Conservation (phyloP, 1,284 basidiomycete species). For the Laetiporus sulphureus region DNA sequence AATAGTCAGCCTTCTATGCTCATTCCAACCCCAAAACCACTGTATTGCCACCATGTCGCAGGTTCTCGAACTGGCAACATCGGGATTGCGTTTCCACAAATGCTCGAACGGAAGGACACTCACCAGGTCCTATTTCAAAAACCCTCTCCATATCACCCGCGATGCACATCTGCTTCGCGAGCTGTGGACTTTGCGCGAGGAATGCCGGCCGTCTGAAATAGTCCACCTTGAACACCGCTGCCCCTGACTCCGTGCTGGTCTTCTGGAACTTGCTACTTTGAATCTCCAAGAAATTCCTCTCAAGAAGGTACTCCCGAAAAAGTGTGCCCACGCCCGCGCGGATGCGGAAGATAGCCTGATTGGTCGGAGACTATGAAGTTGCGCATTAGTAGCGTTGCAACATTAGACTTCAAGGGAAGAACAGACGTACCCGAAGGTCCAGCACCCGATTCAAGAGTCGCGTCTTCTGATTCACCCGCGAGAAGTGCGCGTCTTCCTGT, state of each 20-base stretch:
- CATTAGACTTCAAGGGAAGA: neutral
- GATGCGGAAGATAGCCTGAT: slow-evolving; percentile 67
- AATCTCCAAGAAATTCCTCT: slow-evolving; percentile 55
- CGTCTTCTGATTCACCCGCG: slow-evolving; percentile 46
- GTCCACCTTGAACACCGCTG: slow-evolving; percentile 66
- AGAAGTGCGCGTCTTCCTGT: slow-evolving; percentile 31
- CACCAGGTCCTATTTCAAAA: slow-evolving; percentile 59
- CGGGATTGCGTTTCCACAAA: no score
- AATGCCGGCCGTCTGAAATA: slow-evolving; percentile 65
- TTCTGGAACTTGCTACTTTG: slow-evolving; percentile 69
- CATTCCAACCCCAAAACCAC: no score
- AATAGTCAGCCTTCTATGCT: neutral
- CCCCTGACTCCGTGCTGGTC: slow-evolving; percentile 64
- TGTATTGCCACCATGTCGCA: no score
- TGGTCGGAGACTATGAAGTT: slow-evolving; percentile 40
- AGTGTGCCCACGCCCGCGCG: slow-evolving; percentile 56
- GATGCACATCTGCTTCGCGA: slow-evolving; percentile 74
- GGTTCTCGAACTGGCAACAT: no score
- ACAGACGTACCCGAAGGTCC: slow-evolving; percentile 41
- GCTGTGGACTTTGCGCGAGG: slow-evolving; percentile 66
- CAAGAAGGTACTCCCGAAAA: slow-evolving; percentile 57
- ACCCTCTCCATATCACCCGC: slow-evolving; percentile 67
- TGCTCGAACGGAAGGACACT: no score
- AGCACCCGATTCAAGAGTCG: slow-evolving; percentile 64
- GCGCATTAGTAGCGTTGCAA: neutral